These are phyloP conservation scores for Pseudohalonectria lignicola DNA, from an alignment of 2,329 filamentous ascomycete species.

Conservation along the genomic window DNA sequence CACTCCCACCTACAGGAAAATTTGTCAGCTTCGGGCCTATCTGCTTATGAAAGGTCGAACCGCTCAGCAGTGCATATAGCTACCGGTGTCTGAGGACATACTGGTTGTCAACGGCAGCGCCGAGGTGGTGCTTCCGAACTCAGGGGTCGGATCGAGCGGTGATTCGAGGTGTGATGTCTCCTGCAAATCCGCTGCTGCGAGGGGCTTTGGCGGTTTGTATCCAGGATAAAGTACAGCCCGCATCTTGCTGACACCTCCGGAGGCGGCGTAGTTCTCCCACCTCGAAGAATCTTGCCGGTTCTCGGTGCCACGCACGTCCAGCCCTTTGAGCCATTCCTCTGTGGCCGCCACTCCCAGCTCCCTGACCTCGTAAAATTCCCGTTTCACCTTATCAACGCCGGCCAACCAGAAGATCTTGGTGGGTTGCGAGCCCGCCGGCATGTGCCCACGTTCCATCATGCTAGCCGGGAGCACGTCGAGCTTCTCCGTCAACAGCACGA, in stretches of 20 bases:
- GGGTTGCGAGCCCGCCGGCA: slow-evolving; percentile 36
- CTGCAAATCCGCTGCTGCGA: no score
- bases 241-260: slow-evolving; percentile 29
- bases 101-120: no score
- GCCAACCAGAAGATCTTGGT: slow-evolving; percentile 55
- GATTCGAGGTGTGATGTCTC: no score
- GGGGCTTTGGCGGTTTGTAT: slow-evolving; percentile 4
- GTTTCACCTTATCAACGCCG: slow-evolving; percentile 51
- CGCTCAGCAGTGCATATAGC: no score
- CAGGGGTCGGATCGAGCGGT: no score
- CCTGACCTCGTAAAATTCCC: slow-evolving; percentile 52
- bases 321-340: slow-evolving; percentile 72
- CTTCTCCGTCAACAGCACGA: slow-evolving; percentile 52
- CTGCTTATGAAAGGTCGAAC: no score
- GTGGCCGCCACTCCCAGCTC: slow-evolving; percentile 55
- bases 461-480: slow-evolving; percentile 48
- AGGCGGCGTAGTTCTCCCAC: slow-evolving; percentile 63
- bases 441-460: slow-evolving; percentile 37
- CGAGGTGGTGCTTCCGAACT: no score
- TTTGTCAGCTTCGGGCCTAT: no score
- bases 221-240: slow-evolving; percentile 17
- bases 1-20: no score
- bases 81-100: no score
- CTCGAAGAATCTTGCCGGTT: slow-evolving; percentile 49
- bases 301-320: slow-evolving; percentile 51